These are phyloP conservation scores for Anisodus acutangulus DNA, from an alignment of 257 asterid species.

Conservation along the genomic window DNA sequence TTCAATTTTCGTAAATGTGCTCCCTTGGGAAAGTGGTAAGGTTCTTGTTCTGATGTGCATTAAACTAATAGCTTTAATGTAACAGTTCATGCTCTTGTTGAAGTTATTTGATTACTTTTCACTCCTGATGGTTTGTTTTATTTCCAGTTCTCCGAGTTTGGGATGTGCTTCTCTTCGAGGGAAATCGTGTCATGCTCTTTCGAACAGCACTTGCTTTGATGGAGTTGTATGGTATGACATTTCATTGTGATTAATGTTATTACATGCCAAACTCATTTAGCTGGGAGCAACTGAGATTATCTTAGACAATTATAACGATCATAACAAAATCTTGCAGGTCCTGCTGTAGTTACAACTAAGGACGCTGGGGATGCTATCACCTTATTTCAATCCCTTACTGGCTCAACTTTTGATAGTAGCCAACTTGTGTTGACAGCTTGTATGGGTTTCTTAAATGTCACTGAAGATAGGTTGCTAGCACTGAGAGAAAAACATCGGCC, in stretches of 20 bases:
- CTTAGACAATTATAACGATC: background rate
- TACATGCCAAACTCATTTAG: constrained; percentile 1
- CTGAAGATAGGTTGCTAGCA: constrained; percentile 67
- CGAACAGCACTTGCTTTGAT: constrained; percentile 91
- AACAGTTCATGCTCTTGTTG: background rate
- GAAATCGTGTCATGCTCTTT: constrained; percentile 93
- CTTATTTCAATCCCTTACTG: constrained; percentile 73
- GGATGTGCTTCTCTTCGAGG: constrained; percentile 96
- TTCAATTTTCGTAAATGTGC: constrained; percentile 78
- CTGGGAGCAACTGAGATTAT: constrained; percentile 22
- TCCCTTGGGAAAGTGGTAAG: constrained; percentile 99
- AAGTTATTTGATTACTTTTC: constrained; percentile 1
- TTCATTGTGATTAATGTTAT: constrained; percentile 16
- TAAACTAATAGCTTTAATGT: constrained; percentile 25
- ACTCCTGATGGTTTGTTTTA: constrained; percentile 30
- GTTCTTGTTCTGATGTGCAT: constrained; percentile 32
- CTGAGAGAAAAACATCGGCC: constrained; percentile 81
- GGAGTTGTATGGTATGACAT: constrained; percentile 83
- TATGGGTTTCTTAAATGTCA: constrained; percentile 75
- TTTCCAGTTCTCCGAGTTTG: constrained; percentile 86
- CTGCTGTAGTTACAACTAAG: constrained; percentile 79
- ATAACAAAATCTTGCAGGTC: constrained; percentile 54
- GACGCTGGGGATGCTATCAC: constrained; percentile 92
- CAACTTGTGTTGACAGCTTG: constrained; percentile 96
- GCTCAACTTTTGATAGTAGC: constrained; percentile 94